These are phyloP conservation scores for Jaapia argillacea DNA, from an alignment of 768 basidiomycete genomes.

Conservation along the genomic window DNA sequence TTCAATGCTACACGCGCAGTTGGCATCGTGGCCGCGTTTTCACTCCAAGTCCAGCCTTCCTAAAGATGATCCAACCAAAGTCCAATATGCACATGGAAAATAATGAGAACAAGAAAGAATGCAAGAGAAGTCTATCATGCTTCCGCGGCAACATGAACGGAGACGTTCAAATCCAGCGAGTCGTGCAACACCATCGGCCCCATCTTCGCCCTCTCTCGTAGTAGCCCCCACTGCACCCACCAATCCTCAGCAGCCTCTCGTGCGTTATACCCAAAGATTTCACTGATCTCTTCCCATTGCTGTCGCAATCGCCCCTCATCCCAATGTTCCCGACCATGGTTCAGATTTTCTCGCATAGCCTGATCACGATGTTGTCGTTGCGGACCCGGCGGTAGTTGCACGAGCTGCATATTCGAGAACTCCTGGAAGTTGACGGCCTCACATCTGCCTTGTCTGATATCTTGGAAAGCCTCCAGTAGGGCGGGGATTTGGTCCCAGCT, in stretches of 20 bases:
- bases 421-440: conserved; percentile 36
- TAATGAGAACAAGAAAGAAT: too few species aligned
- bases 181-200: not conserved
- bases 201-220: not conserved
- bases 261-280: conserved; percentile 23
- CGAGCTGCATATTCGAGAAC: conserved; percentile 31
- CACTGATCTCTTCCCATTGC: conserved; percentile 20
- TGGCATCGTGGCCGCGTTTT: too few species aligned
- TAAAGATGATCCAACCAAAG: too few species aligned
- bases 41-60: too few species aligned
- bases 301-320: conserved; percentile 12
- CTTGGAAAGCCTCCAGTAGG: conserved; percentile 46
- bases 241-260: conserved; percentile 27
- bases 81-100: too few species aligned
- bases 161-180: not conserved
- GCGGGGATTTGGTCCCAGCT: conserved; percentile 36
- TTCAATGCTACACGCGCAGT: too few species aligned
- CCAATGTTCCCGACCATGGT: conserved; percentile 1
- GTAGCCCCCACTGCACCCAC: conserved; percentile 28
- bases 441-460: conserved; percentile 44
- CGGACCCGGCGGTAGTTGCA: conserved; percentile 33
- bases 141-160: not conserved
- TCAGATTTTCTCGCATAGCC: conserved; percentile 18
- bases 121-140: too few species aligned
- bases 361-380: conserved; percentile 35